Base-by-base conservation (phyloP, 1,284 basidiomycete species). In the Cryptococcus amylolentus region DNA sequence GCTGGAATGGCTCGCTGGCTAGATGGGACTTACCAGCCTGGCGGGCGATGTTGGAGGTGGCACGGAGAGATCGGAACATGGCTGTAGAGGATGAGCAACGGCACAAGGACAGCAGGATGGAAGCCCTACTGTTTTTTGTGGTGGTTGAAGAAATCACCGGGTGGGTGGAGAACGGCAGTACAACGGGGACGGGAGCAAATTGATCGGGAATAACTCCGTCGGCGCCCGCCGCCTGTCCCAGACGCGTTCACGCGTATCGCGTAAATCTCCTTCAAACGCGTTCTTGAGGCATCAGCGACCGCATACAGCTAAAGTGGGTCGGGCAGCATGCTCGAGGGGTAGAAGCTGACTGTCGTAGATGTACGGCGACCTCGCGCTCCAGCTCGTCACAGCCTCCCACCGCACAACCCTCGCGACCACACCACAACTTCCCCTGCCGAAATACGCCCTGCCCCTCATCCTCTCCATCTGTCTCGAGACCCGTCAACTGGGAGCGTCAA, bases 401-500 rank as follows among this genome's bases (percentile, higher is more conserved):
- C 83, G 92, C 26, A 89, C 91, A 1, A 87, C 86, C 0, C 84
- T 86, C 43, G 87, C 89, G 0, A 87, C 91, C 64, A 86, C 87
- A 2, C 68, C 73, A 14, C 73, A 75, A 60, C 68, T 72, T 26
- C 74, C 72, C 12, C 81, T 98, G 20, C 83, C 91, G 58, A 95
- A 95, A 65, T 98, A 98, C 82, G 92, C 94, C 75, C 89, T 93
- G 71, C 81, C 85, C 50, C 84, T 91, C 63, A 88, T 98, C 39
- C 87, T 93, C 51, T 82, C 85, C 42, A 83, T 97, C 72, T 83
- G 91, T 63, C 86, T 94, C 63, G 95, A 98, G 75, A 91, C 93
- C 58, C 89, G 92, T 67, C 88, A 90, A 68, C 86, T 96, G 63
- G 89, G 78, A 35, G 65, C 74, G 3, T 75, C 77, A 38, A 78